Percentiles rank a stretch among this genome's conserved stretches.
Evolutionary conservation across 176 grass and related monocot species (phyloP).

Genomic region (Aegilops sharonensis): DNA sequence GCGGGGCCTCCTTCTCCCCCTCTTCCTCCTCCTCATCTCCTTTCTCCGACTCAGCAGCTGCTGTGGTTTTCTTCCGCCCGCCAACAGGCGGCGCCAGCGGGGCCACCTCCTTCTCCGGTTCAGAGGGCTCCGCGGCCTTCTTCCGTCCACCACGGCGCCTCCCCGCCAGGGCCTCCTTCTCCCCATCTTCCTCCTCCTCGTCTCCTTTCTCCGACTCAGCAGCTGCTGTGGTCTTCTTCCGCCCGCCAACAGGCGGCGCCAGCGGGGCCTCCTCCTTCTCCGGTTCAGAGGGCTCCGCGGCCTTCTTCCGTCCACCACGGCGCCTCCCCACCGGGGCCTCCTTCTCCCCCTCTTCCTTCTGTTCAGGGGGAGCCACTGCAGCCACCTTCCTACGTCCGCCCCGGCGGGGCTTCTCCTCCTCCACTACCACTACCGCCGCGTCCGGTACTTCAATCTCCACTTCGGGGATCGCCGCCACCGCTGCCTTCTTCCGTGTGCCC

Average conservation of each 20-base stretch:
- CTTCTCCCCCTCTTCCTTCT: not conserved
- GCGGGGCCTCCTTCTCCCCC: not conserved
- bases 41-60: not conserved
- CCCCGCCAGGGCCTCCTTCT: not conserved
- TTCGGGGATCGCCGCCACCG: not conserved
- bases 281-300: not conserved
- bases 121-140: slow-evolving; percentile 8
- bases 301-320: slow-evolving; percentile 20
- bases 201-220: not conserved
- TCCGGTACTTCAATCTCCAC: slow-evolving; percentile 4
- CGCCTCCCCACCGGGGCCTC: not conserved
- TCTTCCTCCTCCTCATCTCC: not conserved
- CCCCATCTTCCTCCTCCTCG: not conserved
- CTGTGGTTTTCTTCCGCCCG: not conserved
- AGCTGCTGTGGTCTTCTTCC: not conserved
- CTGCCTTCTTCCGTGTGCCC: slow-evolving; percentile 27
- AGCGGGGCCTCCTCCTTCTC: not conserved
- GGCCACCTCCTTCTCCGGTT: not conserved
- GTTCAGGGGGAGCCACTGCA: not conserved
- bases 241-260: not conserved
- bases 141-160: slow-evolving; percentile 7
- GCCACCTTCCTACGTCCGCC: not conserved
- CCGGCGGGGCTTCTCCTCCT: not conserved
- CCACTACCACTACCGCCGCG: not conserved
- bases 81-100: not conserved